These are phyloP conservation scores for Botryotinia narcissicola DNA, from an alignment of 2,329 filamentous ascomycete species.

Conservation along the genomic window DNA sequence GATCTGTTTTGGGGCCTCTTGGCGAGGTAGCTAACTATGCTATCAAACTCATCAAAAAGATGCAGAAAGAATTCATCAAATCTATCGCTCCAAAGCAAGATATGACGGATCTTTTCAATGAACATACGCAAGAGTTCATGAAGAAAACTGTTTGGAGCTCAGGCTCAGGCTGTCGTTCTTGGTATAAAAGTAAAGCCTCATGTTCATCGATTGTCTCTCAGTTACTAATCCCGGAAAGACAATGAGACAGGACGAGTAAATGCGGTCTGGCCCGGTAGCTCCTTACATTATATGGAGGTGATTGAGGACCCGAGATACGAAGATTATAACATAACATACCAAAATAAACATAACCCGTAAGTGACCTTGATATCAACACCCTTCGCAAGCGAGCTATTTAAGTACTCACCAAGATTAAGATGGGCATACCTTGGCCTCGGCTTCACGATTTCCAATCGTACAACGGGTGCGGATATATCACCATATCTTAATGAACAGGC, in stretches of 20 bases:
- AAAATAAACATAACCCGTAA: constrained; percentile 23
- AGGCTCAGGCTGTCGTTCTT: constrained; percentile 39
- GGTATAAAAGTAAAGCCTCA: constrained; percentile 29
- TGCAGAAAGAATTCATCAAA: constrained; percentile 49
- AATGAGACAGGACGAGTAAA: constrained; percentile 46
- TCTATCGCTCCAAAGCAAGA: constrained; percentile 46
- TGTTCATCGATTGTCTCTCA: neutral
- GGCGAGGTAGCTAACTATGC: constrained; percentile 28
- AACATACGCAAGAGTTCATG: constrained; percentile 51
- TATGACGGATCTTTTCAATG: constrained; percentile 51
- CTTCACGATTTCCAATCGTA: constrained; percentile 8
- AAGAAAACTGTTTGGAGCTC: constrained; percentile 51
- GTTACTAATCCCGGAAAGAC: constrained; percentile 33
- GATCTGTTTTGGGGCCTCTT: constrained; percentile 30
- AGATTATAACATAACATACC: constrained; percentile 46
- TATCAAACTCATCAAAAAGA: constrained; percentile 34
- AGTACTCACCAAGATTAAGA: neutral
- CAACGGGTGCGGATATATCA: constrained; percentile 6
- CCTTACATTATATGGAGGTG: constrained; percentile 48
- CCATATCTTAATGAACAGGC: constrained; percentile 14
- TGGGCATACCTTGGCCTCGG: constrained; percentile 20
- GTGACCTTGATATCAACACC: neutral
- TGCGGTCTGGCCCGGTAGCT: constrained; percentile 51
- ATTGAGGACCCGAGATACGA: constrained; percentile 44
- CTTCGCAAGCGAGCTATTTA: neutral